These are phyloP conservation scores for Linaria vulgaris DNA, from an alignment of 257 asterid species.

Conservation along the genomic window DNA sequence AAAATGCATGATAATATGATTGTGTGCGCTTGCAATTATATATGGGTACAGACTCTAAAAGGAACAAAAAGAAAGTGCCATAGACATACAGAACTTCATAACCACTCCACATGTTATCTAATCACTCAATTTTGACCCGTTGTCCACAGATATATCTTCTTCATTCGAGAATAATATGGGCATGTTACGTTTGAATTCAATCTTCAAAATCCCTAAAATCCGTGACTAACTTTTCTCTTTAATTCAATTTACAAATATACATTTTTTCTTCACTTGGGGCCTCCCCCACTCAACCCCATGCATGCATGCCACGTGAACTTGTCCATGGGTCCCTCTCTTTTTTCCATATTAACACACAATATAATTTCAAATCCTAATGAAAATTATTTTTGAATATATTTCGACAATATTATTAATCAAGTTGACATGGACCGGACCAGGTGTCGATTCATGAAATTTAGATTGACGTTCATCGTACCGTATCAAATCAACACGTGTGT, in stretches of 20 bases:
- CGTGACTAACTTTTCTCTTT: background rate
- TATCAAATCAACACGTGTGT: conserved; percentile 52
- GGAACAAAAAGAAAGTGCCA: conserved; percentile 27
- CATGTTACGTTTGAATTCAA: background rate
- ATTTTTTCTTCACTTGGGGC: conserved; percentile 9
- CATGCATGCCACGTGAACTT: conserved; percentile 54
- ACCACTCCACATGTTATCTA: conserved; percentile 21
- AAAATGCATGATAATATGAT: conserved; percentile 10
- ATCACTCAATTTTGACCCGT: background rate
- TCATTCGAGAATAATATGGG: conserved; percentile 3
- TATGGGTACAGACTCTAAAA: background rate
- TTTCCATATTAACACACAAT: conserved; percentile 11
- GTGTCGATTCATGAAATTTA: conserved; percentile 37
- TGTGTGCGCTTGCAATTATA: background rate
- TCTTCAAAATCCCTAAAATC: conserved; percentile 15
- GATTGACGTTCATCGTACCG: conserved; percentile 41
- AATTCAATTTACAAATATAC: background rate
- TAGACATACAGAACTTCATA: background rate
- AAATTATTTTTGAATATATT: background rate
- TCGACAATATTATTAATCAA: background rate
- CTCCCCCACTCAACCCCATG: conserved; percentile 21
- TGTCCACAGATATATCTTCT: background rate
- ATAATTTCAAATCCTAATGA: no score
- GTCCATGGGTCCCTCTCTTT: conserved; percentile 47
- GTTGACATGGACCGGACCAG: conserved; percentile 36